phyloP scores from a whole-genome alignment of 2,329 filamentous ascomycete genomes.

The Pseudocercospora crystallina region DNA sequence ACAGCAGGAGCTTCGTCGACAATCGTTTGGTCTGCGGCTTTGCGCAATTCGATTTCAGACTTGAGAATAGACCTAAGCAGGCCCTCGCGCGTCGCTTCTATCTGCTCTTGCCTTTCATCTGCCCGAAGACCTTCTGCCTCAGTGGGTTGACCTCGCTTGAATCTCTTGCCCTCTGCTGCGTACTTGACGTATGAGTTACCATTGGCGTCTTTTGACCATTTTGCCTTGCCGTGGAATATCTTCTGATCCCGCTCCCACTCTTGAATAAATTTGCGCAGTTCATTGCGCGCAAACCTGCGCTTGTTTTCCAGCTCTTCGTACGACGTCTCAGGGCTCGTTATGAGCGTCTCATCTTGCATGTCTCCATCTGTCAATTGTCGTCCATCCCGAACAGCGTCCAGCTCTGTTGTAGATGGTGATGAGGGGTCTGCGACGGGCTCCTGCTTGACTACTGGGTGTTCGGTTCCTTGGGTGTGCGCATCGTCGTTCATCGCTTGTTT shows the following conservation, averaged over 20 bases:
- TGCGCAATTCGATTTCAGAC: conserved; percentile 5
- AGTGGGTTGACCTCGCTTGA: conserved; percentile 2
- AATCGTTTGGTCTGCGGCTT: not conserved
- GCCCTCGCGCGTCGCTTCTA: conserved; percentile 1
- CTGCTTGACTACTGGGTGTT: no score
- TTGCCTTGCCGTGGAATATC: conserved; percentile 11
- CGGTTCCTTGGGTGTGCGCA: no score
- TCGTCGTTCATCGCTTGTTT: no score
- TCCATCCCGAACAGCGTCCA: no score
- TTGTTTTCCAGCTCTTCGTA: conserved; percentile 5
- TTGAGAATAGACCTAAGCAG: conserved; percentile 5
- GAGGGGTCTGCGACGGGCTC: no score
- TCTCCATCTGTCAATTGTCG: conserved; percentile 1
- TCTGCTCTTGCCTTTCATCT: not conserved
- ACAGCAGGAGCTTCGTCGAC: not conserved
- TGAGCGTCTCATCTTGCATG: not conserved
- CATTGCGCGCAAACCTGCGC: conserved; percentile 7
- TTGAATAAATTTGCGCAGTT: conserved; percentile 7
- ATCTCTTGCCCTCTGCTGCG: conserved; percentile 10
- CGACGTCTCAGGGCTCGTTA: not conserved
- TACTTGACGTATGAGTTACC: conserved; percentile 6
- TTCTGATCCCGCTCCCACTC: conserved; percentile 7
- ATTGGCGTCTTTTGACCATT: conserved; percentile 5
- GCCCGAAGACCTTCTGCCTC: not conserved
- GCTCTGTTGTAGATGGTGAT: no score